Evolutionary conservation across 805 yeast genomes (phyloP).

Genomic region (Pichia exigua): DNA sequence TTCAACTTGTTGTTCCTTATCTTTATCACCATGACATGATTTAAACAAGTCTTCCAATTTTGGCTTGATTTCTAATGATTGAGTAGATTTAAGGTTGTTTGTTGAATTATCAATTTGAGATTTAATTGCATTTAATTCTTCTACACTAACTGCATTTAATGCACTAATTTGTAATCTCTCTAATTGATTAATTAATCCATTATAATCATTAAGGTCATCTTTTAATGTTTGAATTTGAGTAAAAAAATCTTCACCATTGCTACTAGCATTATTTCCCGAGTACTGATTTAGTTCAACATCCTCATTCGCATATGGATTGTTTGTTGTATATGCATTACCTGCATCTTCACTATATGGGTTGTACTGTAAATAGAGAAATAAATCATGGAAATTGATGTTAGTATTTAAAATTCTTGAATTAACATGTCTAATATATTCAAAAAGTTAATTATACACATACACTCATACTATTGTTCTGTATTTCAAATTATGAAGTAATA

Average conservation of each 20-base stretch:
- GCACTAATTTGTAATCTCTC: conserved; percentile 64
- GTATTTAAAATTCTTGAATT: background rate
- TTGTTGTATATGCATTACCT: conserved; percentile 6
- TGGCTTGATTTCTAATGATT: conserved; percentile 56
- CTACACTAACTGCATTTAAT: conserved; percentile 64
- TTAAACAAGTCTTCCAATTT: conserved; percentile 73
- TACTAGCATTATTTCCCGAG: background rate
- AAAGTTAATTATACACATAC: background rate
- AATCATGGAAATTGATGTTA: background rate
- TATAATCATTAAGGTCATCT: conserved; percentile 61
- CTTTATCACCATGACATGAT: conserved; percentile 59
- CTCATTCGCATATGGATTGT: conserved; percentile 7
- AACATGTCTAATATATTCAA: background rate
- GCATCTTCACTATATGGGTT: conserved; percentile 22
- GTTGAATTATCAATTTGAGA: conserved; percentile 70
- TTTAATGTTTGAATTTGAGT: conserved; percentile 61
- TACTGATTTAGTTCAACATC: conserved; percentile 11
- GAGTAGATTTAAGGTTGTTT: conserved; percentile 72
- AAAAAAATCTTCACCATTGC: conserved; percentile 45
- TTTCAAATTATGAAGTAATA: background rate
- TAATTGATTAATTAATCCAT: conserved; percentile 58
- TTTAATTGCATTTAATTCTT: conserved; percentile 60
- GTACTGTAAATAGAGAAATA: conserved; percentile 2
- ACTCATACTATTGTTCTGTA: background rate
- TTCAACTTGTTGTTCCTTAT: conserved; percentile 87